Evolutionary conservation across 495 filamentous ascomycete species (phyloP), one percentile per base, ranked within the genome.

Genomic region (Talaromyces adpressus): DNA sequence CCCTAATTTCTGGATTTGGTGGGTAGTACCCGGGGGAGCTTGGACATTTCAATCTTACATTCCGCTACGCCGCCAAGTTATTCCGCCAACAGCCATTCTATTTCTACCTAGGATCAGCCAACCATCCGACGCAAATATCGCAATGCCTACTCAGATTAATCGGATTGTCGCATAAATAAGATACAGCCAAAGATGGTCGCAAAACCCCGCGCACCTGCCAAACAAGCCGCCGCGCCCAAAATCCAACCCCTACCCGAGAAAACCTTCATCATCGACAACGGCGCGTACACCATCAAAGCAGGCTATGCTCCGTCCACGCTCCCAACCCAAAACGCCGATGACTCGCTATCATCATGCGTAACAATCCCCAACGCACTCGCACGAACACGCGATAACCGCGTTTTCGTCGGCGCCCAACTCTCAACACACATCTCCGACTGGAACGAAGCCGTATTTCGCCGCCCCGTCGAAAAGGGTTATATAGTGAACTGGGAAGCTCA

Each of bases 401-500:
- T 86, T 11, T 92, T 91, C 65, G 83, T 97, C 65, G 93, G 86
- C 29, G 85, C 91, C 2, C 88, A 97, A 64, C 75, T 96, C n/a
- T 70, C 68, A 34, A 84, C 86, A 9, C 84, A 85, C 65, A 92
- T 92, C 70, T 86, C 79, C 57, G 93, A 98, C 71, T 97, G 92
- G 79, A 92, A 92, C 63, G 93, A 96, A 70, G 86, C 94, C 64
- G 81, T 82, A 14, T 96, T 97, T 68, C 85, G 92, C 39, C 84
- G 94, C 12, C 94, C 94, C 0, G 89, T 98, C 22, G 94, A 99
- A 77, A 97, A 94, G 74, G 94, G 94, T 30, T 97, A 89, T 71
- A 80, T 96, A 41, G 91, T 97, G 56, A 98, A 96, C 69, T 99
- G 94, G 94, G 95, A 98, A 72, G 89, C 88, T 0, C 87, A 99